Percentiles rank a stretch among this genome's conserved stretches.
These are phyloP conservation scores for Neospermospora avenae DNA, from an alignment of 2,329 filamentous ascomycete species.

Conservation along the genomic window DNA sequence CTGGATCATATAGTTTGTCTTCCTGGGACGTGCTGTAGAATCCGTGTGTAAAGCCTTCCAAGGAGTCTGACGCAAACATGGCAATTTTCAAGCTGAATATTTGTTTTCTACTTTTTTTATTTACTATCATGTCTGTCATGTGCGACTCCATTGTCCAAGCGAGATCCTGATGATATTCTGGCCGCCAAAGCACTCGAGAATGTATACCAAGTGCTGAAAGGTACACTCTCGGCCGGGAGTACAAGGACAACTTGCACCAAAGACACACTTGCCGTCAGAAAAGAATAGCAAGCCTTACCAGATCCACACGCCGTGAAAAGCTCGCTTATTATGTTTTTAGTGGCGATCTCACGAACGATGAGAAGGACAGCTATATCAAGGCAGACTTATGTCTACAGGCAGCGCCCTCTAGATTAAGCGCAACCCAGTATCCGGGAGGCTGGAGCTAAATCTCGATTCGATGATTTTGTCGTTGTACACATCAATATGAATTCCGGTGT, in stretches of 20 bases:
- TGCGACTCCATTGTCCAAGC: neutral
- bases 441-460: constrained; percentile 37
- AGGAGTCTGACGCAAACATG: neutral
- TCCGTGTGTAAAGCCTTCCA: neutral
- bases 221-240: constrained; percentile 18
- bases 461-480: constrained; percentile 41
- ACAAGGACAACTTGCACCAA: constrained; percentile 7
- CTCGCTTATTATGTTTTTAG: neutral
- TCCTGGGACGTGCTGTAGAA: neutral
- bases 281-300: neutral
- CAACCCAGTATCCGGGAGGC: constrained; percentile 34
- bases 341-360: constrained; percentile 10
- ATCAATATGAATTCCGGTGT: constrained; percentile 36
- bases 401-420: constrained; percentile 33
- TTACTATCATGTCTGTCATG: neutral
- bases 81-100: neutral
- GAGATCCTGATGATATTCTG: constrained; percentile 16
- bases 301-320: constrained; percentile 1
- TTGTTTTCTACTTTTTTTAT: neutral
- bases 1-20: neutral
- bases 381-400: constrained; percentile 21
- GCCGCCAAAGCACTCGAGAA: constrained; percentile 18
- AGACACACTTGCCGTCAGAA: neutral
- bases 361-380: constrained; percentile 16
- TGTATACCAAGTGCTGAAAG: constrained; percentile 19